A percentile compares a stretch with the other conserved stretches of the same genome.
Evolutionary conservation across 805 yeast species (phyloP).

Genomic region (Isabelozyma heimii): DNA sequence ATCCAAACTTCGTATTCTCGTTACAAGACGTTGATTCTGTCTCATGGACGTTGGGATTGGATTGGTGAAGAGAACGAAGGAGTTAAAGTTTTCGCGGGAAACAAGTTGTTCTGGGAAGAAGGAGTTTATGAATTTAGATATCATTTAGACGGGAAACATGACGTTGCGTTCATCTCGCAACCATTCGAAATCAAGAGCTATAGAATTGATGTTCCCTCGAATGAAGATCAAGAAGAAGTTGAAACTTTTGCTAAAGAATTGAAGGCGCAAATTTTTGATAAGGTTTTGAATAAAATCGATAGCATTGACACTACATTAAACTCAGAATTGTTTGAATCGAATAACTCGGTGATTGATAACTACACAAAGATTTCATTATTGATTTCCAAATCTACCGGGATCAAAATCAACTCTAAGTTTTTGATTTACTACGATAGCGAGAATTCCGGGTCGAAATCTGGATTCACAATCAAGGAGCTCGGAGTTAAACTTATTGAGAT

Average conservation of each 20-base stretch:
- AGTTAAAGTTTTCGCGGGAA: conserved; percentile 44
- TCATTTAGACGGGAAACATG: conserved; percentile 65
- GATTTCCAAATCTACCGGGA: conserved; percentile 32
- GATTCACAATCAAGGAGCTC: conserved; percentile 26
- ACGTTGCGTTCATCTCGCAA: conserved; percentile 60
- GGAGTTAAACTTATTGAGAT: conserved; percentile 33
- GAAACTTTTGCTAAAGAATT: conserved; percentile 28
- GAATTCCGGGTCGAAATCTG: conserved; percentile 12
- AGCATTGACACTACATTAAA: conserved; percentile 25
- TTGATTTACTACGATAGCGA: conserved; percentile 22
- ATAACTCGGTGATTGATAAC: conserved; percentile 24
- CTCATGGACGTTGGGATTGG: conserved; percentile 66
- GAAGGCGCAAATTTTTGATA: conserved; percentile 27
- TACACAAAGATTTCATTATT: conserved; percentile 24
- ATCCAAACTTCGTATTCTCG: conserved; percentile 56
- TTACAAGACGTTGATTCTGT: conserved; percentile 55
- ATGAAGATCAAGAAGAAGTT: conserved; percentile 24
- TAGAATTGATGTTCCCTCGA: conserved; percentile 31
- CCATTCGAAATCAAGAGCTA: conserved; percentile 61
- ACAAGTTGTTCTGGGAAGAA: conserved; percentile 56
- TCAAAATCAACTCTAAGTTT: conserved; percentile 35
- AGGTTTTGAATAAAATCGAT: conserved; percentile 19
- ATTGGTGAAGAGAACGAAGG: conserved; percentile 42
- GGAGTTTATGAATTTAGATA: conserved; percentile 76
- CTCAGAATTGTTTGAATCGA: conserved; percentile 11